Evolutionary conservation across 1,139 yeast species (phyloP), one percentile per base, ranked within the genome.

Genomic region (Magnusiomyces tetraspermus): DNA sequence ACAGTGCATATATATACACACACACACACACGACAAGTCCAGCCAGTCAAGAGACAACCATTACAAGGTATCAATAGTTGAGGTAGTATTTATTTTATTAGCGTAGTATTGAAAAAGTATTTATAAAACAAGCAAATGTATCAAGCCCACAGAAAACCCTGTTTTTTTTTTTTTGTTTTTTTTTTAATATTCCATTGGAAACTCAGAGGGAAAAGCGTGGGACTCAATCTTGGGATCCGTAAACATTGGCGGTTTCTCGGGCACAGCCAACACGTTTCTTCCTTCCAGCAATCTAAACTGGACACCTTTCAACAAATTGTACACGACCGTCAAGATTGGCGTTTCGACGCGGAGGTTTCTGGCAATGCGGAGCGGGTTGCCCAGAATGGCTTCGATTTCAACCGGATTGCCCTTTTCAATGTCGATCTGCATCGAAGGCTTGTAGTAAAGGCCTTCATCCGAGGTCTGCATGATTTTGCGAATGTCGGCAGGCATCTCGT

Each of bases 381-480:
- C 90, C 52, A 85, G 69, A 57, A 86, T 81, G 23, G 79, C 80
- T 62, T 84, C 89, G 51, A 82, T 69, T 66, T 86, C 95, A 62
- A 84, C 75, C 54, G 82, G 80, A 61, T 83, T 84, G 22, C 80
- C 80, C 66, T 83, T 83, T 55, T 85, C 76, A 31, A 76, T 72
- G 65, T 85, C 95, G 15, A 85, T 80, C 59, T 80, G 75, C 89
- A 83, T 84, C 21, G 89, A 82, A 0, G 92, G 92, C 41, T 76
- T 69, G 63, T 82, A 83, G 70, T 79, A 81, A 33, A 74, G 68
- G 2, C 85, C 86, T 59, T 80, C 85, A 55, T 83, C 85, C 44
- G 79, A 72, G 60, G 76, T 77, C 51, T 79, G 67, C 75, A 79
- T 79, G 55, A 62, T 66, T 22, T 78, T 76, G 53, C 76, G 73